These are phyloP conservation scores for Proteromonas lacertae DNA, from an alignment of 352 stramenopile genomes.

Conservation along the genomic window DNA sequence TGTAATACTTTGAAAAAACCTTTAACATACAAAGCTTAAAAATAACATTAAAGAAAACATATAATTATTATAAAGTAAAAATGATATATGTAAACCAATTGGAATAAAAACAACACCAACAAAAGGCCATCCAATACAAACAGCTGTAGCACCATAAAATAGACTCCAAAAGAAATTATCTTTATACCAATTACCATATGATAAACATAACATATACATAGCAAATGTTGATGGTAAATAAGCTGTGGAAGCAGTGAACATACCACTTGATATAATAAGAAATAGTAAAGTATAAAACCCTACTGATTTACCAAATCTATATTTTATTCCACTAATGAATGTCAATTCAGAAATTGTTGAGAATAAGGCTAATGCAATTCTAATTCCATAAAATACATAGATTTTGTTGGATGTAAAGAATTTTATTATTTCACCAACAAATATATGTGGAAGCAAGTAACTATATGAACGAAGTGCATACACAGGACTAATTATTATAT, in stretches of 20 bases:
- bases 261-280: conserved; percentile 21
- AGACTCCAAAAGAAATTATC: conserved; percentile 24
- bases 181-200: conserved; percentile 31
- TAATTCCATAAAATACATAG: not conserved
- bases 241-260: conserved; percentile 53
- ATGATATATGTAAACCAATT: conserved; percentile 29
- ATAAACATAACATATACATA: conserved; percentile 39
- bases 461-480: conserved; percentile 1
- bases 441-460: not conserved
- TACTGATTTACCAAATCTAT: not conserved
- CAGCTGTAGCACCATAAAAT: conserved; percentile 39
- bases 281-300: not conserved
- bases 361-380: not conserved
- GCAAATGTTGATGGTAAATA: conserved; percentile 57
- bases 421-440: not conserved
- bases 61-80: not conserved
- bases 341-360: not conserved
- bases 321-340: not conserved
- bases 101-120: conserved; percentile 72
- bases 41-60: not conserved
- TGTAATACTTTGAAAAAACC: not conserved
- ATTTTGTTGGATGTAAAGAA: not conserved
- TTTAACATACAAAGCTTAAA: not conserved
- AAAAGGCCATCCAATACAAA: conserved; percentile 77
- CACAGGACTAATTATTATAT: too few relatives aligned